phyloP scores from a whole-genome alignment of 352 stramenopile species.

The Globisporangium paroecandrum region DNA sequence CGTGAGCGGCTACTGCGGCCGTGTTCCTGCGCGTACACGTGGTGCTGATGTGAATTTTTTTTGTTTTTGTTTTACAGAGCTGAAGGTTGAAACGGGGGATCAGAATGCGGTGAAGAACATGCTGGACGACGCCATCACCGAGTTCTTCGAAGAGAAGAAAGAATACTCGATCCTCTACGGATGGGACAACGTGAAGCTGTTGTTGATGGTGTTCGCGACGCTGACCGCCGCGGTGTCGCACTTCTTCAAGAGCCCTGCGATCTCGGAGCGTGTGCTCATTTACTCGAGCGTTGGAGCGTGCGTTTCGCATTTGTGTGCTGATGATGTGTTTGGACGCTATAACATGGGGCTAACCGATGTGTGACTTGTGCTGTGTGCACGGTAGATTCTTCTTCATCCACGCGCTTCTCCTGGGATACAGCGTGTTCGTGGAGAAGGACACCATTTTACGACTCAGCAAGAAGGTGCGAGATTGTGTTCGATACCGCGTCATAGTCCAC shows the following conservation, averaged over 20 bases:
- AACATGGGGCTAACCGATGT: neutral
- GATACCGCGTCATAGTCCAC: neutral
- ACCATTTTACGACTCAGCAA: constrained; percentile 70
- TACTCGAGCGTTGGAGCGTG: constrained; percentile 68
- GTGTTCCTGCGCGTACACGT: neutral
- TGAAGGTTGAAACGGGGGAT: constrained; percentile 73
- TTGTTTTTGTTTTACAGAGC: constrained; percentile 27
- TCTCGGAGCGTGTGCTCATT: constrained; percentile 65
- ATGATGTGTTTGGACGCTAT: neutral
- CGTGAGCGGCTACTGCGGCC: constrained; percentile 1
- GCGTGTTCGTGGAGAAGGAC: constrained; percentile 72
- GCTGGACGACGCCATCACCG: constrained; percentile 74
- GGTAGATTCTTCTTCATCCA: constrained; percentile 82
- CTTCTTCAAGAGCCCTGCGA: constrained; percentile 58
- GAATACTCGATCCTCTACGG: constrained; percentile 66
- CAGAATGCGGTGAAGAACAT: constrained; percentile 87
- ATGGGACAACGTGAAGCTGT: constrained; percentile 82
- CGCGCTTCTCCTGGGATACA: constrained; percentile 65
- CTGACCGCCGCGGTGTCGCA: constrained; percentile 61
- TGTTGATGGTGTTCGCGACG: constrained; percentile 70
- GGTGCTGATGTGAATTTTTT: neutral
- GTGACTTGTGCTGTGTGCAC: neutral
- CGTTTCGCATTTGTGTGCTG: neutral
- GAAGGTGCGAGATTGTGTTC: constrained; percentile 32
- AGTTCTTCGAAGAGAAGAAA: constrained; percentile 63